Percentiles rank a stretch among this genome's conserved stretches.
These are phyloP conservation scores for Podosphaera fusca DNA, from an alignment of 2,329 filamentous ascomycete genomes.

Conservation along the genomic window DNA sequence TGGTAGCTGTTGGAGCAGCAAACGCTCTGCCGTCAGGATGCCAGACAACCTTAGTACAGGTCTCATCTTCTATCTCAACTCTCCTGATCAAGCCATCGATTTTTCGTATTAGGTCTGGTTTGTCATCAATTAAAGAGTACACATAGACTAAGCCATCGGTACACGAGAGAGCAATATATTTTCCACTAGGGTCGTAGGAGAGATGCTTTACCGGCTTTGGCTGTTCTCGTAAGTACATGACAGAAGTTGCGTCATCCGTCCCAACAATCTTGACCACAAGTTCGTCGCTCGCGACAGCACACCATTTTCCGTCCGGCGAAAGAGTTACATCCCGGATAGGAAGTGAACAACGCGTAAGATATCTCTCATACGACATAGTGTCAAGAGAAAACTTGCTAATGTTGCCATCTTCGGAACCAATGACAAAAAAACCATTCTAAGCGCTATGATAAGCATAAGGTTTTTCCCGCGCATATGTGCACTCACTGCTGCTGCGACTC, in stretches of 20 bases:
- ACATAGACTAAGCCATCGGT: slow-evolving; percentile 78
- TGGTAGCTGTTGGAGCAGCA: slow-evolving; percentile 58
- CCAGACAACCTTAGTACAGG: slow-evolving; percentile 58
- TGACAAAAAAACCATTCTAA: slow-evolving; percentile 61
- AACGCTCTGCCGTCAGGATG: slow-evolving; percentile 89
- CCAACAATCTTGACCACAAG: slow-evolving; percentile 75
- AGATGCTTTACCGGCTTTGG: slow-evolving; percentile 75
- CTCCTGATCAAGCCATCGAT: slow-evolving; percentile 68
- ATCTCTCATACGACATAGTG: slow-evolving; percentile 51
- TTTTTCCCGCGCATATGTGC: too few relatives aligned
- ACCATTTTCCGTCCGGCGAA: slow-evolving; percentile 64
- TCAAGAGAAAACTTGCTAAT: slow-evolving; percentile 78
- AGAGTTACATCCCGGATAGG: slow-evolving; percentile 71
- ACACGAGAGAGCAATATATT: slow-evolving; percentile 57
- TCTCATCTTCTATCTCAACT: slow-evolving; percentile 54
- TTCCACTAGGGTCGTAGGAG: slow-evolving; percentile 62
- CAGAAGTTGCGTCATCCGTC: slow-evolving; percentile 50
- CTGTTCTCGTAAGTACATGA: slow-evolving; percentile 66
- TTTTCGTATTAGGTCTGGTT: slow-evolving; percentile 61
- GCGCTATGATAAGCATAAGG: slow-evolving; percentile 5
- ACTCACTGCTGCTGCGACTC: slow-evolving; percentile 44
- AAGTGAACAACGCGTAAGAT: slow-evolving; percentile 63
- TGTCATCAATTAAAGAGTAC: slow-evolving; percentile 57
- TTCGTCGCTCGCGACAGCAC: slow-evolving; percentile 91
- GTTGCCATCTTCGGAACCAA: slow-evolving; percentile 85